phyloP scores from a whole-genome alignment of 164 flowering plant species.

The Saururus chinensis region DNA sequence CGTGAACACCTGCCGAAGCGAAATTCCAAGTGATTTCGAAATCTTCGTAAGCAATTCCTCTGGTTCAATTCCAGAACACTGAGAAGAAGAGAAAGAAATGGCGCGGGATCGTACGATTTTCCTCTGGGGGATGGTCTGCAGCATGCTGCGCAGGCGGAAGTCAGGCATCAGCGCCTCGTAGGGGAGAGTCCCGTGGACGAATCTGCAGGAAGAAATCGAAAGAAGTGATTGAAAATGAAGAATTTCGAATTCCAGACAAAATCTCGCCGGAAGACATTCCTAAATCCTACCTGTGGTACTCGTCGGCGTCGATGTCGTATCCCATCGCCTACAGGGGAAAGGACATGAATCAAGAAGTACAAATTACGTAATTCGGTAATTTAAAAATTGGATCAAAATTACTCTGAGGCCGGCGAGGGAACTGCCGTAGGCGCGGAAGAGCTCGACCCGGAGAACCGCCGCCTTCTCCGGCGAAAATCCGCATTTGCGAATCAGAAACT shows the following conservation, averaged over 20 bases:
- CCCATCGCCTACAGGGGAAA: slow-evolving; percentile 17
- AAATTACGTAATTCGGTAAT: no score
- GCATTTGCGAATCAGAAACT: slow-evolving; percentile 59
- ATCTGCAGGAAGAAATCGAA: slow-evolving; percentile 22
- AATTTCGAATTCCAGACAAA: no score
- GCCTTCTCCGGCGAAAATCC: slow-evolving; percentile 53
- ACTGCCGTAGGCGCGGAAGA: slow-evolving; percentile 80
- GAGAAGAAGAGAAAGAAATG: not conserved
- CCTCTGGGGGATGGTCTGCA: slow-evolving; percentile 51
- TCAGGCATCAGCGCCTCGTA: slow-evolving; percentile 64
- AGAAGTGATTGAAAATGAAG: not conserved
- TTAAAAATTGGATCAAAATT: slow-evolving; percentile 8
- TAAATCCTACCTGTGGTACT: slow-evolving; percentile 26
- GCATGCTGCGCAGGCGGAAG: slow-evolving; percentile 40
- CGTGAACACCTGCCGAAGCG: slow-evolving; percentile 51
- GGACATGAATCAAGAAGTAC: not conserved
- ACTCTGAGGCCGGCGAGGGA: slow-evolving; percentile 91
- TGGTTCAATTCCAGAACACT: not conserved
- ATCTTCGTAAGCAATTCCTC: not conserved
- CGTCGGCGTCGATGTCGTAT: slow-evolving; percentile 22
- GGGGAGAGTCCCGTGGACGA: slow-evolving; percentile 92
- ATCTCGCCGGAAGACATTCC: no score
- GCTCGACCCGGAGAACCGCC: slow-evolving; percentile 45
- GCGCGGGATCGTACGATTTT: slow-evolving; percentile 40
- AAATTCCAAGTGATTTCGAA: not conserved